These are phyloP conservation scores for Penicillium sp. DNA, from an alignment of 2,329 filamentous ascomycete species.

Conservation along the genomic window DNA sequence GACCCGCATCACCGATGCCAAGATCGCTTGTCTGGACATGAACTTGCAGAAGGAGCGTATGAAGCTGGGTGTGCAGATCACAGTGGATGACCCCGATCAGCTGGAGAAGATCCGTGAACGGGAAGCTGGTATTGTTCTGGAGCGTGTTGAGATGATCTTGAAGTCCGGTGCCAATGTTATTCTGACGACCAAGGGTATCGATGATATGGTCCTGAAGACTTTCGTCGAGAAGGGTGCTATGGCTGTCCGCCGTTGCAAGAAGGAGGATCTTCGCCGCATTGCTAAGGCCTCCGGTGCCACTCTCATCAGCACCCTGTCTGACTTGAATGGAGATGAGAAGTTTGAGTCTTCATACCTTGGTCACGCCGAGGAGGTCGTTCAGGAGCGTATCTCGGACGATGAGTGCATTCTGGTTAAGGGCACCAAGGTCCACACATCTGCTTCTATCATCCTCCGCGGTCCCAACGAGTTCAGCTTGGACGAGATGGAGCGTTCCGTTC, in stretches of 20 bases:
- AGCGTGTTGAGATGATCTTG: slow-evolving; percentile 94
- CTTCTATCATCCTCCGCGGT: slow-evolving; percentile 93
- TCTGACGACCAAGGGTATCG: slow-evolving; percentile 97
- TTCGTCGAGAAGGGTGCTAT: slow-evolving; percentile 95
- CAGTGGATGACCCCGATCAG: slow-evolving; percentile 94
- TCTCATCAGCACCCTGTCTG: slow-evolving; percentile 88
- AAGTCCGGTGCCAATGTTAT: slow-evolving; percentile 97
- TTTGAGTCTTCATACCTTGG: slow-evolving; percentile 91
- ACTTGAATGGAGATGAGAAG: slow-evolving; percentile 95
- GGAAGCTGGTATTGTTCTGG: slow-evolving; percentile 89
- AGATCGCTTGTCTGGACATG: slow-evolving; percentile 96
- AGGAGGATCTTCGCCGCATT: slow-evolving; percentile 95
- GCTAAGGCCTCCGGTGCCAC: slow-evolving; percentile 95
- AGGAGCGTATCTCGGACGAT: slow-evolving; percentile 97
- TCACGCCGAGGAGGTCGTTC: slow-evolving; percentile 91
- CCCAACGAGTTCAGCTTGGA: slow-evolving; percentile 96
- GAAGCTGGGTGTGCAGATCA: slow-evolving; percentile 98
- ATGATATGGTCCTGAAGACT: slow-evolving; percentile 90
- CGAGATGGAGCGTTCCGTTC: slow-evolving; percentile 98
- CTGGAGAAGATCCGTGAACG: slow-evolving; percentile 95
- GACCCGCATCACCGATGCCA: slow-evolving; percentile 87
- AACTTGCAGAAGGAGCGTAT: slow-evolving; percentile 98
- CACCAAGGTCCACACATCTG: slow-evolving; percentile 90
- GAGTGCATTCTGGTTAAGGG: slow-evolving; percentile 97
- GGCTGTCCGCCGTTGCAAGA: slow-evolving; percentile 95